Evolutionary conservation across 2,329 filamentous ascomycete species (phyloP).

Genomic region (Sphaerostilbella broomeana): DNA sequence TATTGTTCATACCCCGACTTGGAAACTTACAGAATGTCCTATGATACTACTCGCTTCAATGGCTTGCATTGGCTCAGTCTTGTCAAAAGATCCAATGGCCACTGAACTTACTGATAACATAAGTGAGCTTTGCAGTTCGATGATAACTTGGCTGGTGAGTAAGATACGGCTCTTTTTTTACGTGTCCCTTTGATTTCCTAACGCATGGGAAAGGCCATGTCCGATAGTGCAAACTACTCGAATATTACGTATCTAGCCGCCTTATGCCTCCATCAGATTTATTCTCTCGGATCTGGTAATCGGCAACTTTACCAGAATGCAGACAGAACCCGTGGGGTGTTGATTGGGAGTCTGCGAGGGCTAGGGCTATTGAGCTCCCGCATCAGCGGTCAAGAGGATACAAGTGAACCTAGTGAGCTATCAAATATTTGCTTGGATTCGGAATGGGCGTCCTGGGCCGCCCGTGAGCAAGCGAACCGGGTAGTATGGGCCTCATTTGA

Average conservation of each 20-base stretch:
- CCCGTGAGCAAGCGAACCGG: conserved; percentile 20
- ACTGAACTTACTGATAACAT: conserved; percentile 17
- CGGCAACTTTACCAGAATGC: conserved; percentile 25
- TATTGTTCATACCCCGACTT: conserved; percentile 25
- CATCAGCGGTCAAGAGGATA: background rate
- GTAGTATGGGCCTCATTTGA: conserved; percentile 27
- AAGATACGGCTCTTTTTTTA: too few relatives aligned
- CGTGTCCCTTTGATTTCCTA: too few relatives aligned
- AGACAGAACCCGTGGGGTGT: conserved; percentile 22
- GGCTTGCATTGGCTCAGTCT: conserved; percentile 24
- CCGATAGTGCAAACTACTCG: conserved; percentile 20
- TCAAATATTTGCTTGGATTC: background rate
- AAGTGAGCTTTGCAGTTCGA: conserved; percentile 22
- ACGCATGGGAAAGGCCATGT: conserved; percentile 19
- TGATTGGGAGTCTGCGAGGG: conserved; percentile 24
- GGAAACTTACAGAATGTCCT: conserved; percentile 19
- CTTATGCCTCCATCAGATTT: conserved; percentile 26
- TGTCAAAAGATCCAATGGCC: conserved; percentile 15
- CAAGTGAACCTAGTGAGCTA: background rate
- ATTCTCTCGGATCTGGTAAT: conserved; percentile 27
- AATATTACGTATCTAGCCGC: conserved; percentile 23
- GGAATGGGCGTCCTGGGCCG: conserved; percentile 22
- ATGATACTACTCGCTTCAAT: conserved; percentile 23
- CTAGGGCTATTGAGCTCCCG: conserved; percentile 22
- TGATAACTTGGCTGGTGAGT: conserved; percentile 25